Evolutionary conservation across 2,329 filamentous ascomycete species (phyloP).

Genomic region (Aspergillus carbonarius): DNA sequence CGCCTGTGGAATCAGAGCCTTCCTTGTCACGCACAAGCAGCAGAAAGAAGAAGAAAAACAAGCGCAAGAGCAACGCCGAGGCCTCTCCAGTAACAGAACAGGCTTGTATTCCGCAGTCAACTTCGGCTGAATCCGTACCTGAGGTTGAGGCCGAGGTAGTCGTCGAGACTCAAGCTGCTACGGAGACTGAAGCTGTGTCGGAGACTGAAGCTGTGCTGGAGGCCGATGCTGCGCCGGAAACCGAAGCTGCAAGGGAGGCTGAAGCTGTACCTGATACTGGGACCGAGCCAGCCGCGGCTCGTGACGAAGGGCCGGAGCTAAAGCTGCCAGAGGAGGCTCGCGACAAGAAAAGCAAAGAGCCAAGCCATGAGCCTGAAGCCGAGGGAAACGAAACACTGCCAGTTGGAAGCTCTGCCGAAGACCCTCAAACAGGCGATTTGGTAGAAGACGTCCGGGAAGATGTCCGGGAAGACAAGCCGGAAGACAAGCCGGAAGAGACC

Average conservation of each 20-base stretch:
- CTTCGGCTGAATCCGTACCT: background rate
- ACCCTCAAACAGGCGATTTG: conserved; percentile 6
- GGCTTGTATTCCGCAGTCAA: background rate
- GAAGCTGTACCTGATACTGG: background rate
- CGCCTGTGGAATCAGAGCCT: conserved; percentile 7
- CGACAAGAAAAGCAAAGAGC: background rate
- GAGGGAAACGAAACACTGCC: background rate
- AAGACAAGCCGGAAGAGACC: conserved; percentile 12
- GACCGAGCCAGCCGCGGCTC: background rate
- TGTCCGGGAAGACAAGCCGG: conserved; percentile 1
- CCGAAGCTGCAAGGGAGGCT: background rate
- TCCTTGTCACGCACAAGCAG: conserved; percentile 16
- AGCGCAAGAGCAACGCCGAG: conserved; percentile 15
- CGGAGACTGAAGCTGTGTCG: background rate
- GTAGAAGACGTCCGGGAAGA: background rate
- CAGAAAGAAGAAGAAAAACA: conserved; percentile 27
- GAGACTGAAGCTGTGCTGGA: conserved; percentile 8
- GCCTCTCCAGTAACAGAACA: conserved; percentile 5
- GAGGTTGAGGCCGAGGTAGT: background rate
- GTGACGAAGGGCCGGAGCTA: background rate
- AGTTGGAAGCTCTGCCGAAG: background rate
- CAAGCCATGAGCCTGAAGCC: background rate
- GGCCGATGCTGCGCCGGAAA: conserved; percentile 18
- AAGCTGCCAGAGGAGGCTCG: conserved; percentile 2
- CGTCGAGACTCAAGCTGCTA: background rate